Evolutionary conservation across 805 yeast species (phyloP), one percentile per base, ranked within the genome.

Genomic region (Zygoascus ofunaensis): DNA sequence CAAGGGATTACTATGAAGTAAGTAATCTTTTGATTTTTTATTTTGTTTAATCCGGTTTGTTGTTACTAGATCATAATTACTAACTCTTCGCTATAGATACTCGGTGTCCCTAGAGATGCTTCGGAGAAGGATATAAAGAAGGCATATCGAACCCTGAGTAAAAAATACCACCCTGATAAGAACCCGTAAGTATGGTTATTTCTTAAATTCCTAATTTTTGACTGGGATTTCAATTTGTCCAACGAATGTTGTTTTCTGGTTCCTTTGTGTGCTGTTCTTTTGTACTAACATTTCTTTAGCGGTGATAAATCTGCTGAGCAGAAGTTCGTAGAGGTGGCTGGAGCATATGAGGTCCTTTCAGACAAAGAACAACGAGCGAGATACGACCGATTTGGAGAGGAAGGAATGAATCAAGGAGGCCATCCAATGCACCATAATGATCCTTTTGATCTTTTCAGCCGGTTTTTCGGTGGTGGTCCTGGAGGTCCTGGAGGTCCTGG

Each of bases 81-180:
- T 21, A 21, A 20, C 5, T 8, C 17, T 12, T 17, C n/a, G n/a
- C n/a, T n/a, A n/a, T 24, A 85, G 57, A 70, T 83, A 2, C 65
- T 90, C 15, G 97, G 94, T 0, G 72, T 92, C 4, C 56, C 71
- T 8, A 75, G 71, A 49, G 68, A 71, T 53, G 94, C 96, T 0
- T 71, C 72, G 41, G 95, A 86, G 21, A 80, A 75, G 54, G 87
- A 87, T 44, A 85, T 89, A 64, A 87, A 85, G 60, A 74, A 79
- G 43, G 95, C 96, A 0, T 89, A 89, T 61, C 70, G 95, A 53
- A 73, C 76, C 45, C 66, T 90, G 51, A 80, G 89, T 53, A 82
- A 86, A 61, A 84, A 84, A 58, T 87, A 76, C 64, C 98, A 90
- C 59, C 98, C 98, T 1, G 98, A 90, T 64, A 90, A 90, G 66